phyloP scores from a whole-genome alignment of 345 rosid species.

The Murraya paniculata region DNA sequence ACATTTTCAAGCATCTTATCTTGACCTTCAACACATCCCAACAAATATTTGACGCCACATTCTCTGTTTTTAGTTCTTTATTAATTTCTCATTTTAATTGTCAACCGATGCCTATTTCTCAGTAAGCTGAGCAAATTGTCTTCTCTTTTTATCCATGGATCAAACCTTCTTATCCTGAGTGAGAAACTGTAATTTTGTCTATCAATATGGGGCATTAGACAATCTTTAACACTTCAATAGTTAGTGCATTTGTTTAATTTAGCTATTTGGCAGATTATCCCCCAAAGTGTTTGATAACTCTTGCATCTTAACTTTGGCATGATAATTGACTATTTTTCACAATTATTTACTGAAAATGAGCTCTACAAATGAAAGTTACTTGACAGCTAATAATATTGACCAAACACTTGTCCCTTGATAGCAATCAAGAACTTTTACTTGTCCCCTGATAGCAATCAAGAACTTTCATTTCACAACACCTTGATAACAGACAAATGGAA shows the following conservation, averaged over 20 bases:
- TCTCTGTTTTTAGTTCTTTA: neutral
- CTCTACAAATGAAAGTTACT: no score
- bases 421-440: neutral
- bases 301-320: neutral
- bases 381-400: neutral
- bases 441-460: neutral
- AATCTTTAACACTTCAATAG: neutral
- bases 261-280: no score
- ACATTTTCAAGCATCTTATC: neutral
- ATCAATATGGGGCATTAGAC: neutral
- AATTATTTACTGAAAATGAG: no score
- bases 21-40: neutral
- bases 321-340: no score
- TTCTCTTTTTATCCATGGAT: neutral
- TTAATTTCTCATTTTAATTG: neutral
- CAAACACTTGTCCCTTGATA: neutral
- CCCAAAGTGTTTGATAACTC: neutral
- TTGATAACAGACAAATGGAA: neutral
- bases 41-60: neutral
- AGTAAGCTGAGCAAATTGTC: neutral
- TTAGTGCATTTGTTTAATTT: neutral
- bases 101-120: neutral
- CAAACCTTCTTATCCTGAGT: neutral
- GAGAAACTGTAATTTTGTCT: neutral
- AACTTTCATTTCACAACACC: neutral